Conservation (phyloP, 176 grass and related monocot species). For the Oryza australiensis region DNA sequence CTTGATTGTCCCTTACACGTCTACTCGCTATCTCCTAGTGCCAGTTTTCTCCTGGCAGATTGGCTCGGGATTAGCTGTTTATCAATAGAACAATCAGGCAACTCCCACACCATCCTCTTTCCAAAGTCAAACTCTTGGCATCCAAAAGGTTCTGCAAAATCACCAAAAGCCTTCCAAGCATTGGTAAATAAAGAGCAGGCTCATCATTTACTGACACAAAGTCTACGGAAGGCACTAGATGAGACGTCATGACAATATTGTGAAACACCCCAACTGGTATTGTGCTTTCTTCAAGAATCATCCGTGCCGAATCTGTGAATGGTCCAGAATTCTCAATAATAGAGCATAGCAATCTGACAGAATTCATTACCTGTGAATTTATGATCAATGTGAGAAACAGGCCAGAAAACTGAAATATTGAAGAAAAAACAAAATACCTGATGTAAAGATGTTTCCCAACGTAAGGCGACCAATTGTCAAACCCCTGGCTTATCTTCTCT, state of each 20-base stretch:
- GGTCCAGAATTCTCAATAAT: conserved; percentile 52
- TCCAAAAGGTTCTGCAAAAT: conserved; percentile 48
- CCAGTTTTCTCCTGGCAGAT: conserved; percentile 70
- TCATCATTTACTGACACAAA: conserved; percentile 38
- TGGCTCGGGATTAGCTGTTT: conserved; percentile 51
- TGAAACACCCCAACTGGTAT: conserved; percentile 45
- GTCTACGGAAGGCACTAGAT: conserved; percentile 60
- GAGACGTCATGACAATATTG: conserved; percentile 64
- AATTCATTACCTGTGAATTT: conserved; percentile 57
- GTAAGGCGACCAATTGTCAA: conserved; percentile 38
- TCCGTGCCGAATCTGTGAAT: conserved; percentile 39
- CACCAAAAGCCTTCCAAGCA: conserved; percentile 71
- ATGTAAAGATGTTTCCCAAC: conserved; percentile 50
- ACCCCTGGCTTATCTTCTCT: conserved; percentile 45
- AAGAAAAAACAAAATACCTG: conserved; percentile 56
- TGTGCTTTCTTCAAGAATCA: conserved; percentile 50
- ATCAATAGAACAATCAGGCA: conserved; percentile 87
- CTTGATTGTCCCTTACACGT: conserved; percentile 61
- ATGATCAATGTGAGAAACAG: conserved; percentile 42
- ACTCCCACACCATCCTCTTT: conserved; percentile 83
- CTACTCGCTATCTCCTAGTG: conserved; percentile 55
- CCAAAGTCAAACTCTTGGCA: conserved; percentile 51
- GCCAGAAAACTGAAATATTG: conserved; percentile 13
- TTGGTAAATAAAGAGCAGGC: conserved; percentile 62
- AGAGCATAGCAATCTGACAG: conserved; percentile 51